Percentiles rank a stretch among this genome's conserved stretches.
phyloP scores from a whole-genome alignment of 495 filamentous ascomycete genomes.

The Talaromyces wortmannii region DNA sequence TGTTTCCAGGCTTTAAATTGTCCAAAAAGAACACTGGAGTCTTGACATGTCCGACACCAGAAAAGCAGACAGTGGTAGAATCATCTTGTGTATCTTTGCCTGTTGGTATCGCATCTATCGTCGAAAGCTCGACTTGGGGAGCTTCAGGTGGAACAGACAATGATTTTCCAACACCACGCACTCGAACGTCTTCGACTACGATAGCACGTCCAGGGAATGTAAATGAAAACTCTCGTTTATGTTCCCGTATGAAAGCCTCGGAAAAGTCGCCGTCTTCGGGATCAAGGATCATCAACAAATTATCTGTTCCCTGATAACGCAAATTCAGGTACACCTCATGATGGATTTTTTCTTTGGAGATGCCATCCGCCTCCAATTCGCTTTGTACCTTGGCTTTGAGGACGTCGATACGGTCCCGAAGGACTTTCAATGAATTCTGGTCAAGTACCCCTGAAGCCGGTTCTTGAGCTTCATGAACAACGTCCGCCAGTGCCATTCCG shows the following conservation, averaged over 20 bases:
- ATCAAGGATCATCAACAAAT: slow-evolving; percentile 44
- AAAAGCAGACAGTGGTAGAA: slow-evolving; percentile 28
- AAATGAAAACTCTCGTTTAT: slow-evolving; percentile 48
- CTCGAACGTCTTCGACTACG: slow-evolving; percentile 47
- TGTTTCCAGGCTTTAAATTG: slow-evolving; percentile 65
- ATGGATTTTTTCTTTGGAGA: slow-evolving; percentile 30
- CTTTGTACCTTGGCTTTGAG: slow-evolving; percentile 23
- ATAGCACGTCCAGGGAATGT: slow-evolving; percentile 46
- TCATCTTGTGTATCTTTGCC: slow-evolving; percentile 18
- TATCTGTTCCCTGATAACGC: slow-evolving; percentile 47
- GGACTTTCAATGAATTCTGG: slow-evolving; percentile 24
- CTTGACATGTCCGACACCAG: slow-evolving; percentile 31
- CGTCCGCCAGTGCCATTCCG: slow-evolving; percentile 45
- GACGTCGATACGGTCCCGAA: slow-evolving; percentile 25
- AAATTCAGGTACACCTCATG: slow-evolving; percentile 47
- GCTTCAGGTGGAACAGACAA: slow-evolving; percentile 32
- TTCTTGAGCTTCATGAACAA: slow-evolving; percentile 46
- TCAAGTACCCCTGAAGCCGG: slow-evolving; percentile 29
- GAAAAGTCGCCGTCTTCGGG: slow-evolving; percentile 38
- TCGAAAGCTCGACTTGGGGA: slow-evolving; percentile 14
- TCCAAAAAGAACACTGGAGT: slow-evolving; percentile 84
- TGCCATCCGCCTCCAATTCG: slow-evolving; percentile 33
- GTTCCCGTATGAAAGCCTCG: slow-evolving; percentile 35
- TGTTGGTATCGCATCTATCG: slow-evolving; percentile 34
- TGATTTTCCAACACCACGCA: slow-evolving; percentile 69